Percentiles rank a stretch among this genome's conserved stretches.
Conservation (phyloP, 1,284 basidiomycete genomes). For the Ceraceosorus bombacis region DNA sequence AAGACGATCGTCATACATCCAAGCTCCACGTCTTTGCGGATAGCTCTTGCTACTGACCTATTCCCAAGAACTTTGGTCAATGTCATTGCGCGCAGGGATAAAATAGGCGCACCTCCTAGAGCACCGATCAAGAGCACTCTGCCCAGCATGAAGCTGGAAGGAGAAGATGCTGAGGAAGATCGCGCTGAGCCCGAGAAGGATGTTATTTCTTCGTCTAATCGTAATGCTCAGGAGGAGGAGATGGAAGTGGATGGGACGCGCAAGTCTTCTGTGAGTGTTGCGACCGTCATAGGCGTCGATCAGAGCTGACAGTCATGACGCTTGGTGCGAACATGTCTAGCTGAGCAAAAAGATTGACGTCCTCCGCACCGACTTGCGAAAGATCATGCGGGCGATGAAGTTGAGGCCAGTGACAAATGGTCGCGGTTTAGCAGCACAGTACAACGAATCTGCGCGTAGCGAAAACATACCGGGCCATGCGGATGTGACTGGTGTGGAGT, state of each 20-base stretch:
- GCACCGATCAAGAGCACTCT: constrained; percentile 20
- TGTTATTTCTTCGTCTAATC: too few species aligned
- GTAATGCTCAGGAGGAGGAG: constrained; percentile 1
- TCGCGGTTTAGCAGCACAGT: constrained; percentile 36
- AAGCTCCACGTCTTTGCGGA: constrained; percentile 74
- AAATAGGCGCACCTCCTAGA: constrained; percentile 19
- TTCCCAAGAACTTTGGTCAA: constrained; percentile 66
- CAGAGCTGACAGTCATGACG: background rate
- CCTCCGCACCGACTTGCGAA: constrained; percentile 41
- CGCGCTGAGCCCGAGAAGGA: constrained; percentile 3
- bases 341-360: constrained; percentile 31
- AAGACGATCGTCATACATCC: constrained; percentile 77
- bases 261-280: constrained; percentile 1
- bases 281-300: too few species aligned
- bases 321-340: background rate
- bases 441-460: constrained; percentile 37
- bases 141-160: background rate
- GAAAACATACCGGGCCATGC: constrained; percentile 43
- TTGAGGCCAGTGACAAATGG: constrained; percentile 44
- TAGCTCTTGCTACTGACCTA: constrained; percentile 84
- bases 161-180: constrained; percentile 9
- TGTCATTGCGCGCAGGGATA: constrained; percentile 60
- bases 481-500: constrained; percentile 42
- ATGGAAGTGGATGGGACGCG: background rate
- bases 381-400: constrained; percentile 46